Conservation (phyloP, 2,329 filamentous ascomycete genomes). For the Phaeosphaeriaceae sp. region DNA sequence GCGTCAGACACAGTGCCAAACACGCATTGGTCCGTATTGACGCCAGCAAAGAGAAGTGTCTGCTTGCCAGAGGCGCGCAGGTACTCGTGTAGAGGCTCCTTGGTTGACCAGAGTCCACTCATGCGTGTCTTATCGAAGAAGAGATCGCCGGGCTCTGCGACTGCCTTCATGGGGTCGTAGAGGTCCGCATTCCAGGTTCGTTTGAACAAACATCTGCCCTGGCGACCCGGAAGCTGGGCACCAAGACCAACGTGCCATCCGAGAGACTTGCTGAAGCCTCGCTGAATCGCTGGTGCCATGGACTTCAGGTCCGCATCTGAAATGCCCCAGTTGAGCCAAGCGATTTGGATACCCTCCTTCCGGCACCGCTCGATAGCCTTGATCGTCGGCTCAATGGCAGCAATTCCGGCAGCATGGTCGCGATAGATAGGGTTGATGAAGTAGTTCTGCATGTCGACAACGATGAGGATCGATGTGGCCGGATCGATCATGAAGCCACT, state of each 20-base stretch:
- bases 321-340: slow-evolving; percentile 54
- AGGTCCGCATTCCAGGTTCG: slow-evolving; percentile 54
- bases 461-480: slow-evolving; percentile 47
- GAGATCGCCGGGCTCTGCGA: slow-evolving; percentile 48
- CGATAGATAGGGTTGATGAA: slow-evolving; percentile 47
- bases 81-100: slow-evolving; percentile 52
- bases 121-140: slow-evolving; percentile 55
- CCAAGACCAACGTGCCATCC: slow-evolving; percentile 54
- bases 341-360: slow-evolving; percentile 50
- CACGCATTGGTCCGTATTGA: slow-evolving; percentile 55
- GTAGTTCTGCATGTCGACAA: slow-evolving; percentile 57
- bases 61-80: slow-evolving; percentile 51
- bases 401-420: slow-evolving; percentile 38
- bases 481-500: slow-evolving; percentile 53
- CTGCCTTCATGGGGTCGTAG: slow-evolving; percentile 50
- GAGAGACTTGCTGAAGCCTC: slow-evolving; percentile 51
- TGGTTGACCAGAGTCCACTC: slow-evolving; percentile 52
- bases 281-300: slow-evolving; percentile 53
- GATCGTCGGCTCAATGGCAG: slow-evolving; percentile 46
- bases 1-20: slow-evolving; percentile 53
- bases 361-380: slow-evolving; percentile 51
- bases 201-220: slow-evolving; percentile 53
- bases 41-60: slow-evolving; percentile 52
- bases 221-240: slow-evolving; percentile 44
- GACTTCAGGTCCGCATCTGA: slow-evolving; percentile 46